Evolutionary conservation across 1,139 yeast species (phyloP).

Genomic region (Spencermartinsiella ligniputridi): DNA sequence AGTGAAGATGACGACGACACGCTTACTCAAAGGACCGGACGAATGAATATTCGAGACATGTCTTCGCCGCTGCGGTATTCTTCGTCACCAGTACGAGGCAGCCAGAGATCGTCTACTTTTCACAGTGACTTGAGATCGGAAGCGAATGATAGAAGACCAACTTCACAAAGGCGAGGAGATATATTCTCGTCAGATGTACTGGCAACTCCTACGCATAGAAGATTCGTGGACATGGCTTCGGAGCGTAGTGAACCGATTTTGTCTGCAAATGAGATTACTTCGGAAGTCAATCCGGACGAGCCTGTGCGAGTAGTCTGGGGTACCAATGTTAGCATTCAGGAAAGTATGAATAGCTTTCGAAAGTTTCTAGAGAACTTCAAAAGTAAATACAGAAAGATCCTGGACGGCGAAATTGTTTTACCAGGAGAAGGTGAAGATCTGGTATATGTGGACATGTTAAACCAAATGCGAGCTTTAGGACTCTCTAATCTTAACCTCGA

Average conservation of each 20-base stretch:
- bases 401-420: constrained; percentile 47
- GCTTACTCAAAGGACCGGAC: constrained; percentile 16
- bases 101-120: constrained; percentile 9
- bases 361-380: constrained; percentile 82
- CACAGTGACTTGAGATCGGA: constrained; percentile 7
- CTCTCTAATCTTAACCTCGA: constrained; percentile 81
- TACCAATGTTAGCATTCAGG: constrained; percentile 90
- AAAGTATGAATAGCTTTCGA: constrained; percentile 73
- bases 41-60: constrained; percentile 23
- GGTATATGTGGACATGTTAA: constrained; percentile 68
- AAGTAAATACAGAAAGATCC: constrained; percentile 61
- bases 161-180: constrained; percentile 46
- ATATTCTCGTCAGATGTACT: constrained; percentile 52
- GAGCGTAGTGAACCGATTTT: constrained; percentile 8
- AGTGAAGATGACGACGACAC: constrained; percentile 14
- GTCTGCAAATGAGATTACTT: constrained; percentile 16
- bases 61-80: constrained; percentile 49
- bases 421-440: constrained; percentile 66
- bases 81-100: constrained; percentile 36
- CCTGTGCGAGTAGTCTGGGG: constrained; percentile 97
- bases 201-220: constrained; percentile 46
- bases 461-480: constrained; percentile 72
- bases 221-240: constrained; percentile 24
- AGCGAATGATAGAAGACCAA: constrained; percentile 19
- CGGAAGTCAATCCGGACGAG: constrained; percentile 45